Base-by-base conservation (phyloP, 2,329 filamentous ascomycete genomes). In the Fusarium palustre region DNA sequence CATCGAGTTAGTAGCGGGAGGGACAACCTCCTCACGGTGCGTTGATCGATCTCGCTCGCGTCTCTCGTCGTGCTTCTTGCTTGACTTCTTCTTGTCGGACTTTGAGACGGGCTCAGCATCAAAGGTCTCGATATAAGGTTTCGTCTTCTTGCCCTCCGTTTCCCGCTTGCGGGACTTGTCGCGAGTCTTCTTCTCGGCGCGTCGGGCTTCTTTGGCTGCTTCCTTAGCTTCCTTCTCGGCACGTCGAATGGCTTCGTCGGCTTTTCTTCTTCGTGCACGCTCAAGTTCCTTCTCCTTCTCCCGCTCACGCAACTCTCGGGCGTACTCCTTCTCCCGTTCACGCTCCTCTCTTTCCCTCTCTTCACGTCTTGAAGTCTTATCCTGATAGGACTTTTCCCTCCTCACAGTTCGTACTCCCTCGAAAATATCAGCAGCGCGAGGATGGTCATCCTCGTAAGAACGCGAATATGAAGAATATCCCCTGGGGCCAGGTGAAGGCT, bases 371-470 rank as follows among this genome's bases (percentile, higher is more conserved):
- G 80, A 80, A 5, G 81, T 74, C 69, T 82, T 81, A 52, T 85
- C 82, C 36, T 79, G 78, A 56, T 86, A 86, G 57, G 82, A 85
- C 3, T 82, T 74, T 7, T 85, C 77, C 20, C 85, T 85, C 48
- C 84, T 75, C 42, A 75, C 81, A 8, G 83, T 65, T 41, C 69
- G 66, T 8, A 59, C 58, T 25, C 87, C 84, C n/a, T 88, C 85
- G 60, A 84, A 86, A 12, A 79, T 74, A 33, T 79, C 78, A 18
- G 77, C 75, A 22, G 79, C 75, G 18, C 73, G 72, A 16, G 77
- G 73, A 8, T 84, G 73, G 6, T 85, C 81, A 22, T 85, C 81
- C 25, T 86, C 84, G 18, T 80, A 86, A 11, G 84, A 85, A 20
- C 77, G 75, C 15, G 81, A 74, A 52, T 74, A 76, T 28, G 74